Percentiles rank a stretch among this genome's conserved stretches.
Evolutionary conservation across 805 yeast genomes (phyloP).

Genomic region (Deakozyma indianensis): DNA sequence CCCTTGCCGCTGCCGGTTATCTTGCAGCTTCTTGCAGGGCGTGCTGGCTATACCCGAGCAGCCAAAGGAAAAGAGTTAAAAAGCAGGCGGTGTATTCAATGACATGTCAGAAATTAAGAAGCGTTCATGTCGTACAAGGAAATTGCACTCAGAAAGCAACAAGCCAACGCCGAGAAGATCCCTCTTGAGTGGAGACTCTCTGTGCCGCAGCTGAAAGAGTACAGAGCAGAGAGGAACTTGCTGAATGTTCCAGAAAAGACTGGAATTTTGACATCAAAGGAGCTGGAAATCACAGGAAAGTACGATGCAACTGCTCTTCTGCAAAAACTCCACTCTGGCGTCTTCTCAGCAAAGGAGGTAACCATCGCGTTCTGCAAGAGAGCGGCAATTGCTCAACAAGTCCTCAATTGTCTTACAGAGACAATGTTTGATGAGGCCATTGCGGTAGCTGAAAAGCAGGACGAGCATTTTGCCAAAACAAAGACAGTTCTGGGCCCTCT

Average conservation of each 20-base stretch:
- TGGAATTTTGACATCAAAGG: conserved; percentile 23
- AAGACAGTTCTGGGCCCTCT: conserved; percentile 45
- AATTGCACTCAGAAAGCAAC: conserved; percentile 28
- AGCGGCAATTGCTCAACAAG: conserved; percentile 43
- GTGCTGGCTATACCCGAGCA: too few species aligned
- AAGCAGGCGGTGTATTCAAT: too few species aligned
- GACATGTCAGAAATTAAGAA: too few species aligned
- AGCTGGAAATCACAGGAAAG: conserved; percentile 27
- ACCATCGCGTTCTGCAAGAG: conserved; percentile 43
- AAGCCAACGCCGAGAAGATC: conserved; percentile 29
- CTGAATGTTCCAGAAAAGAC: conserved; percentile 23
- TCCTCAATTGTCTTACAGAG: conserved; percentile 25
- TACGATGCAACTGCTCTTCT: conserved; percentile 12
- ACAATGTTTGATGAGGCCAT: conserved; percentile 45
- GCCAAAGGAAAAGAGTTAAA: too few species aligned
- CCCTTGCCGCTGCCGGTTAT: too few species aligned
- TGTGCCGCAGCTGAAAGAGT: conserved; percentile 6
- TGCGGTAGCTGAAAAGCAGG: conserved; percentile 38
- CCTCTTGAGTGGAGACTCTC: conserved; percentile 32
- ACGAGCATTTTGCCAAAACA: conserved; percentile 30
- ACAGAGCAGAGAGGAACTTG: conserved; percentile 24
- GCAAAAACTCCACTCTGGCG: conserved; percentile 14
- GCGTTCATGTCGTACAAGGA: conserved; percentile 12
- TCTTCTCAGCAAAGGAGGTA: conserved; percentile 31
- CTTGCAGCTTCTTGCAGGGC: too few species aligned